Percentiles rank a stretch among this genome's conserved stretches.
Evolutionary conservation across 2,329 filamentous ascomycete genomes (phyloP).

Genomic region (Aspergillus ruber): DNA sequence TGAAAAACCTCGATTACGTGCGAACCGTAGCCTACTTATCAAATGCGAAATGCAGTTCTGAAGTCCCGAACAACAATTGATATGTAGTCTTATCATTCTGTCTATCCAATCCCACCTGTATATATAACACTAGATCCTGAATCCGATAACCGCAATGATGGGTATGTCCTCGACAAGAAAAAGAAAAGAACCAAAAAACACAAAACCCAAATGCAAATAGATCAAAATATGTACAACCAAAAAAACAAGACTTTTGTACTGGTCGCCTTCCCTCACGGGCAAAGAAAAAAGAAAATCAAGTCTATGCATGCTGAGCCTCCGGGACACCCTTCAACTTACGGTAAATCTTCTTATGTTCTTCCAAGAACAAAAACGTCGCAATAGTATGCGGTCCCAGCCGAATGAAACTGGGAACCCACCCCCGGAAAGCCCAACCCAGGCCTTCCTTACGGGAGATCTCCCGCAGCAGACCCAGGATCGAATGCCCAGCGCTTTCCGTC

Average conservation of each 20-base stretch:
- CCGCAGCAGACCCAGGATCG: conserved; percentile 44
- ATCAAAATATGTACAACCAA: conserved; percentile 2
- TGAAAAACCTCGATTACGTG: too few relatives aligned
- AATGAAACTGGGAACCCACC: conserved; percentile 63
- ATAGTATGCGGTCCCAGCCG: conserved; percentile 60
- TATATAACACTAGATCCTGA: conserved; percentile 5
- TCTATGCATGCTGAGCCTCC: conserved; percentile 49
- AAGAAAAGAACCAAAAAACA: conserved; percentile 1
- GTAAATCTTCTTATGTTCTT: conserved; percentile 63
- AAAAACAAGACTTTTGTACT: conserved; percentile 4
- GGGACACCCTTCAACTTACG: conserved; percentile 34
- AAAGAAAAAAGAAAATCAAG: not conserved
- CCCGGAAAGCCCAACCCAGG: conserved; percentile 58
- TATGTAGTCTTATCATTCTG: not conserved
- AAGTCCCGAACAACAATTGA: too few relatives aligned
- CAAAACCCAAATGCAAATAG: not conserved
- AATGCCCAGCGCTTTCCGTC: conserved; percentile 35
- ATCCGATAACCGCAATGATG: not conserved
- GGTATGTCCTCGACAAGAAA: not conserved
- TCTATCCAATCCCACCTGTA: conserved; percentile 1
- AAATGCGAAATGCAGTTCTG: too few relatives aligned
- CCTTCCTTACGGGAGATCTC: conserved; percentile 54
- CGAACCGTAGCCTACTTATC: too few relatives aligned
- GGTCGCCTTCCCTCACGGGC: not conserved
- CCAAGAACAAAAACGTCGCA: conserved; percentile 60